Base-by-base conservation (phyloP, 23 red algal genomes). In the Gracilaria domingensis region DNA sequence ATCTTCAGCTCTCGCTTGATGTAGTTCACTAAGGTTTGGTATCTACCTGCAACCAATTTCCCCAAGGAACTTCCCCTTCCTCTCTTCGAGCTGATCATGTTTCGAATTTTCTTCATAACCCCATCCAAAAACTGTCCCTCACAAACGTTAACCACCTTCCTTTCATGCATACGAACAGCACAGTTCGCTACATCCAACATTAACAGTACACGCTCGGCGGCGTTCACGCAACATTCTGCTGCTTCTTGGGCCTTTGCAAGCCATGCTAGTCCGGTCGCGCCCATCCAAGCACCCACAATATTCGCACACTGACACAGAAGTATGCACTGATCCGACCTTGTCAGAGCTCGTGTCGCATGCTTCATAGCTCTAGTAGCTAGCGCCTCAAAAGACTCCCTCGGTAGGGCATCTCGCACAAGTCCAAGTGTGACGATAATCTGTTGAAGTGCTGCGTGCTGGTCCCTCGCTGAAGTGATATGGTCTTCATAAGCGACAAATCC, bases 281-380 rank as follows among this genome's bases (percentile, higher is more conserved):
- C 51, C 40, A 47, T 74, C 62, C 48, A 28, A n/a, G 35, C 14
- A 24, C 53, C 37, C 37, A 87, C 90, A 6, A 96, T 56, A n/a
- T 87, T 66, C 17, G 94, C 62, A 39, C 87, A 91, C 67, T 74
- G 69, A 56, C 82, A 88, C 8, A 96, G 81, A 28, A 90, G 81
- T 59, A 96, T 56, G 57, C 94, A 96, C 62, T 96, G 94, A 66
- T 96, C 94, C 36, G 94, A 90, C 61, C 94, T 66, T 61, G 87
- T 96, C 25, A 96, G 71, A 66, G 90, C 75, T 39, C 84, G 59
- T 48, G 48, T 66, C 26, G 94, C 94, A 71, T 96, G 94, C 55
- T 96, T 96, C 81, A 96, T 80, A 61, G 87, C 87, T 57, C 87
- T 66, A 29, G 62, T 78, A 14, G 83, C 78, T 18, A 96, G 85